Evolutionary conservation across 345 rosid species (phyloP).

Genomic region (Mercurialis annua): DNA sequence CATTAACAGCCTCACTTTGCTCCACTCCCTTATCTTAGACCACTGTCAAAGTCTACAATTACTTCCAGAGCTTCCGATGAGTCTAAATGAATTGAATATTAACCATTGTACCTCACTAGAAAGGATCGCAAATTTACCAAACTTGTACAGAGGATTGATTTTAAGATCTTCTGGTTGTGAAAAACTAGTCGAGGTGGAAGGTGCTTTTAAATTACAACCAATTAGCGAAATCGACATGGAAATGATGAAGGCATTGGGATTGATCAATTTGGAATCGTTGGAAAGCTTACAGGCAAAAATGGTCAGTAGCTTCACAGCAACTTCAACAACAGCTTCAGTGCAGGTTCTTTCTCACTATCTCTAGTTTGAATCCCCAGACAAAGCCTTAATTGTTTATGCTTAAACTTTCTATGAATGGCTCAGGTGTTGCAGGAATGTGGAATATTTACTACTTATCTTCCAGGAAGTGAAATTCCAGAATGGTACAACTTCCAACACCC

Average conservation of each 20-base stretch:
- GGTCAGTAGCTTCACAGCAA: neutral
- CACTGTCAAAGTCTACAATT: neutral
- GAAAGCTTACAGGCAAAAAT: neutral
- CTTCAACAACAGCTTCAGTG: neutral
- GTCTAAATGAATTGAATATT: neutral
- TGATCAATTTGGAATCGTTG: neutral
- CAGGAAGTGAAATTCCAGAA: conserved; percentile 16
- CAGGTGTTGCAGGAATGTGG: conserved; percentile 12
- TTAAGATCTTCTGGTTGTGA: neutral
- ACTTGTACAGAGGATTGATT: neutral
- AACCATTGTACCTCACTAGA: neutral
- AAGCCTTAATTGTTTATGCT: neutral
- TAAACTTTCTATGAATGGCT: neutral
- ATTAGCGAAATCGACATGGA: neutral
- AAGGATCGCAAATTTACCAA: neutral
- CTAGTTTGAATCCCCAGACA: too few relatives aligned
- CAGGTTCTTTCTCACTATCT: neutral
- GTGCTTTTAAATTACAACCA: neutral
- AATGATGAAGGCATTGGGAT: neutral
- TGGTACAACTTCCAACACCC: neutral
- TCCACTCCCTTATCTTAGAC: neutral
- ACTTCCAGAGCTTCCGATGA: neutral
- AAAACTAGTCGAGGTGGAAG: neutral
- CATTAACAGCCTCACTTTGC: neutral
- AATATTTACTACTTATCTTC: conserved; percentile 1